phyloP scores from a whole-genome alignment of 768 basidiomycete genomes.

The Mycena floridula region DNA sequence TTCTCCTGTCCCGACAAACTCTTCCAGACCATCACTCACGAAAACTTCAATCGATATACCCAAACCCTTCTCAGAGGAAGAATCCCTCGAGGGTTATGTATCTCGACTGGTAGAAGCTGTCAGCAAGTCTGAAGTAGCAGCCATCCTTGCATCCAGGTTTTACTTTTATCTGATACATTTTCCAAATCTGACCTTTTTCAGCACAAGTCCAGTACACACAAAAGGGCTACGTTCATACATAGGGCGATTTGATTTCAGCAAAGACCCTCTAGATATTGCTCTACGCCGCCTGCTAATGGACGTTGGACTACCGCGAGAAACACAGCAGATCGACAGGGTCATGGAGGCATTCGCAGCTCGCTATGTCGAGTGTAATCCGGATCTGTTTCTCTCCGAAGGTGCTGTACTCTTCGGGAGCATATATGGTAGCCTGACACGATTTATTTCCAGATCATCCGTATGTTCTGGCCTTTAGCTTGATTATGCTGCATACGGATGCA shows the following conservation, averaged over 20 bases:
- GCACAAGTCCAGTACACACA: slow-evolving; percentile 65
- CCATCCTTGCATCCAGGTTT: slow-evolving; percentile 78
- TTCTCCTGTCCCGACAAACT: slow-evolving; percentile 20
- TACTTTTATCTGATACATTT: neutral
- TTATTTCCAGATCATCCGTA: slow-evolving; percentile 75
- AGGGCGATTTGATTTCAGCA: slow-evolving; percentile 66
- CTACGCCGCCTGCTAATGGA: slow-evolving; percentile 87
- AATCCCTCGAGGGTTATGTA: slow-evolving; percentile 69
- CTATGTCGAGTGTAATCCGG: slow-evolving; percentile 80
- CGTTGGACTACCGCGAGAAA: slow-evolving; percentile 87
- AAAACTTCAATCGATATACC: slow-evolving; percentile 40
- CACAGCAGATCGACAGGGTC: slow-evolving; percentile 97
- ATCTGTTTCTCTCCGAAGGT: slow-evolving; percentile 76
- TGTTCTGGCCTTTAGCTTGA: slow-evolving; percentile 93
- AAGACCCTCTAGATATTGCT: slow-evolving; percentile 86
- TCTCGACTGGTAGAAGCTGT: slow-evolving; percentile 56
- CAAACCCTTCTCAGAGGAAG: slow-evolving; percentile 47
- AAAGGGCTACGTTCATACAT: slow-evolving; percentile 70
- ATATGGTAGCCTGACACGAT: slow-evolving; percentile 2
- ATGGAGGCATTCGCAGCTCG: slow-evolving; percentile 91
- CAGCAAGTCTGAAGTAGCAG: slow-evolving; percentile 73
- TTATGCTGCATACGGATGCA: slow-evolving; percentile 97
- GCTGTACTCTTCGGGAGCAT: no score
- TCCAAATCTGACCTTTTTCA: slow-evolving; percentile 20
- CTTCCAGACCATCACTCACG: slow-evolving; percentile 39